Percentiles rank a stretch among this genome's conserved stretches.
phyloP scores from a whole-genome alignment of 768 basidiomycete species.

The Nidularia pulvinata region DNA sequence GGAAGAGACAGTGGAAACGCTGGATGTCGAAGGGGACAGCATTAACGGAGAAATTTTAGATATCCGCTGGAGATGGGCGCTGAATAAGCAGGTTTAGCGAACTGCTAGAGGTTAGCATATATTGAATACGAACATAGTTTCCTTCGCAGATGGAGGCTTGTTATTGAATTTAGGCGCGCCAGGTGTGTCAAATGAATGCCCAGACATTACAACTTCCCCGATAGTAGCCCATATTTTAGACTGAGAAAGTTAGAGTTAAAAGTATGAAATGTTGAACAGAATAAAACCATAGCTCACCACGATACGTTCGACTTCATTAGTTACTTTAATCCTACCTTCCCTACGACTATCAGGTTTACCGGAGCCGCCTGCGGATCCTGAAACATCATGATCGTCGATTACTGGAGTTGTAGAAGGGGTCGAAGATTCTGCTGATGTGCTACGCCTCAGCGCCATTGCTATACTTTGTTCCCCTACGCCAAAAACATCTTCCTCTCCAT shows the following conservation, averaged over 20 bases:
- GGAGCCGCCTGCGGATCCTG: too few relatives aligned
- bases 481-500: too few relatives aligned
- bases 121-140: constrained; percentile 52
- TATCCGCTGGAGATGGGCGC: constrained; percentile 57
- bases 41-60: constrained; percentile 49
- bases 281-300: constrained; percentile 38
- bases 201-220: constrained; percentile 64
- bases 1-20: constrained; percentile 41
- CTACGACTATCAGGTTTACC: too few relatives aligned
- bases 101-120: constrained; percentile 8
- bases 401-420: too few relatives aligned
- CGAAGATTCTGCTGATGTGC: too few relatives aligned
- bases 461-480: too few relatives aligned
- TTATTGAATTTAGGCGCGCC: constrained; percentile 11
- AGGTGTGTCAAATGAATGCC: constrained; percentile 31
- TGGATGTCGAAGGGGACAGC: constrained; percentile 56
- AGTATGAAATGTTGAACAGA: background rate
- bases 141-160: constrained; percentile 47
- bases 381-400: too few relatives aligned
- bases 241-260: constrained; percentile 28
- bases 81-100: constrained; percentile 16
- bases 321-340: constrained; percentile 44
- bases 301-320: constrained; percentile 62
- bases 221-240: constrained; percentile 68
- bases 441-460: too few relatives aligned